These are phyloP conservation scores for Trypanosoma cruzi DNA, from an alignment of 208 protist species.

Conservation along the genomic window DNA sequence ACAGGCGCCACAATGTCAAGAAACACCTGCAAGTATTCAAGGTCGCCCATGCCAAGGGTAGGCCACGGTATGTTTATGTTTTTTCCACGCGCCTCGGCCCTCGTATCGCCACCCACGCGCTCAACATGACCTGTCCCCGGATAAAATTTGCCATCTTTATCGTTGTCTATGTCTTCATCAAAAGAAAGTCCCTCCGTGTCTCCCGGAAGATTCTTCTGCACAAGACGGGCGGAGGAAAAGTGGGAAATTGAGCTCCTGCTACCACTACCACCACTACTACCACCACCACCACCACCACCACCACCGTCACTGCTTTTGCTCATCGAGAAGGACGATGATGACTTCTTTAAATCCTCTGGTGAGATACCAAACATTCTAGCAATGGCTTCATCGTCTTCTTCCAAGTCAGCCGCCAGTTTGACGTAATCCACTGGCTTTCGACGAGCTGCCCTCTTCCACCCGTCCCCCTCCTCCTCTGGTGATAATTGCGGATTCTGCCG, in stretches of 20 bases:
- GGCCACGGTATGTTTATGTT: constrained; percentile 96
- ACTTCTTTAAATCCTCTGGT: background rate
- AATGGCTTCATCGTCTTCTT: constrained; percentile 42
- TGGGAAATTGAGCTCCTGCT: background rate
- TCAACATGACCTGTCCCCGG: constrained; percentile 89
- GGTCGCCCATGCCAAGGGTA: constrained; percentile 84
- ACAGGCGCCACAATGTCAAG: constrained; percentile 94
- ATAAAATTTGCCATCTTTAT: constrained; percentile 78
- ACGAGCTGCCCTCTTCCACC: constrained; percentile 12
- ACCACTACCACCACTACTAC: constrained; percentile 13
- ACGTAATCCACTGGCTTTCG: constrained; percentile 64
- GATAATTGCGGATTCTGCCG: no score
- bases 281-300: no score
- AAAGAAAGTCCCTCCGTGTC: constrained; percentile 61
- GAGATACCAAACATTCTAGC: constrained; percentile 57
- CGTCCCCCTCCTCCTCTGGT: constrained; percentile 2
- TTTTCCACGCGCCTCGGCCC: constrained; percentile 66
- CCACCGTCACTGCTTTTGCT: no score
- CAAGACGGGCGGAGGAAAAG: background rate
- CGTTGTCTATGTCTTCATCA: constrained; percentile 34
- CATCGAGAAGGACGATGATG: constrained; percentile 19
- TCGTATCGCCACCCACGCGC: constrained; percentile 56
- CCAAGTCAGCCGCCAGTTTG: constrained; percentile 56
- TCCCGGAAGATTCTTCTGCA: constrained; percentile 27
- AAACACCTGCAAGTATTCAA: constrained; percentile 94